phyloP scores from a whole-genome alignment of 2,329 filamentous ascomycete species.

The Boeremia exigua region DNA sequence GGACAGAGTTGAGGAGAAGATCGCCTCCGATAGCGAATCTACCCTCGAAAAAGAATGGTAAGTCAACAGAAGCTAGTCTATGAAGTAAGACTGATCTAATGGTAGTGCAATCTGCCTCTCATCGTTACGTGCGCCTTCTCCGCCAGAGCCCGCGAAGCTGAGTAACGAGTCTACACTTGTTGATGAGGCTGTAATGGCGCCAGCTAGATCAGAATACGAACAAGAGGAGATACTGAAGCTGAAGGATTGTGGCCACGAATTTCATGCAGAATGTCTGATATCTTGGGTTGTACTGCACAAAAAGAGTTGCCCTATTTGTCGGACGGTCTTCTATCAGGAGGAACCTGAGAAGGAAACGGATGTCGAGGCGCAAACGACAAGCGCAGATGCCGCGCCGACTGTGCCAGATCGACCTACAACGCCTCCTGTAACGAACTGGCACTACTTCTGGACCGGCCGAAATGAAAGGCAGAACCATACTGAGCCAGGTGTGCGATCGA shows the following conservation, averaged over 20 bases:
- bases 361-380: constrained; percentile 16
- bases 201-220: constrained; percentile 3
- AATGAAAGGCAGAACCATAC: constrained; percentile 1
- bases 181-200: constrained; percentile 10
- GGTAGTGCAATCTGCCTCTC: constrained; percentile 43
- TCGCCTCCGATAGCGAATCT: constrained; percentile 21
- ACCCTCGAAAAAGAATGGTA: constrained; percentile 38
- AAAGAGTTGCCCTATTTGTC: constrained; percentile 41
- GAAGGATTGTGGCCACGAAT: constrained; percentile 37
- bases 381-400: not conserved
- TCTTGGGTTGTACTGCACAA: constrained; percentile 41
- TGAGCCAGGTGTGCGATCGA: not conserved
- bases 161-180: constrained; percentile 8
- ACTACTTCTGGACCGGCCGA: constrained; percentile 13
- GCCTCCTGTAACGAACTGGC: constrained; percentile 11
- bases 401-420: not conserved
- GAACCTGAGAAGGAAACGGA: constrained; percentile 27
- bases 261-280: constrained; percentile 40
- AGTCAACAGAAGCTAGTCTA: not conserved
- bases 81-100: constrained; percentile 11
- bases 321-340: constrained; percentile 34
- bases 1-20: constrained; percentile 3
- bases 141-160: constrained; percentile 36
- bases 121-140: constrained; percentile 31
- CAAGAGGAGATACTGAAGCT: constrained; percentile 36